These are phyloP conservation scores for Ceratorhiza oryzae-sativae DNA, from an alignment of 1,284 basidiomycete species.

Conservation along the genomic window DNA sequence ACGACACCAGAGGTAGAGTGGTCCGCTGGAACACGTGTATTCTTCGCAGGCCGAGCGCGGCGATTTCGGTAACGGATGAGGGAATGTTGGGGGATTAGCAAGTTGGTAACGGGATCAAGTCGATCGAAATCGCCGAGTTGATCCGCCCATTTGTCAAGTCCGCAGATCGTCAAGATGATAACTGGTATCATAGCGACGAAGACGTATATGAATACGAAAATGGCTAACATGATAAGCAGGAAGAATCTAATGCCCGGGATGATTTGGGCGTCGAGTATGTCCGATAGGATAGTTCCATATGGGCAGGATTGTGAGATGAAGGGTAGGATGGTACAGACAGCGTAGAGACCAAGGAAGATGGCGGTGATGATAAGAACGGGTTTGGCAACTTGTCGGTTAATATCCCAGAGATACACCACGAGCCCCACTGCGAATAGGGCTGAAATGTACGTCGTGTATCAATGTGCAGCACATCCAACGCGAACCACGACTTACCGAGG, in stretches of 20 bases:
- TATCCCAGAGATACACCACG: background rate
- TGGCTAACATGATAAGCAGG: too few species aligned
- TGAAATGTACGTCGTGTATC: background rate
- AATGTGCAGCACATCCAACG: background rate
- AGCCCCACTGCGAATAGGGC: slow-evolving; percentile 5
- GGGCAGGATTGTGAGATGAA: background rate
- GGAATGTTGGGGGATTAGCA: too few species aligned
- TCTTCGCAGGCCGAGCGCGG: too few species aligned
- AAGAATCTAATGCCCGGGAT: background rate
- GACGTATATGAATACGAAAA: too few species aligned
- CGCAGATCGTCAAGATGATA: too few species aligned
- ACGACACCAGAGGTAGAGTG: too few species aligned
- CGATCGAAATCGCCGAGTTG: too few species aligned
- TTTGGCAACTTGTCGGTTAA: background rate
- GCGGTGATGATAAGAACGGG: background rate
- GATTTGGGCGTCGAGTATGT: background rate
- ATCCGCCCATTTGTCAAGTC: too few species aligned
- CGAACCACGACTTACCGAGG: background rate
- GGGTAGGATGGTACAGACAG: background rate
- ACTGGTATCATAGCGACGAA: too few species aligned
- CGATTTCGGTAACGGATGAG: too few species aligned
- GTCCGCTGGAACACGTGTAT: too few species aligned
- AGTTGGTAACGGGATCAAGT: too few species aligned
- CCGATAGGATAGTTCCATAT: slow-evolving; percentile 1
- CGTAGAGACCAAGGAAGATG: background rate